Evolutionary conservation across 2,329 filamentous ascomycete genomes (phyloP).

Genomic region (Didymella keratinophila): DNA sequence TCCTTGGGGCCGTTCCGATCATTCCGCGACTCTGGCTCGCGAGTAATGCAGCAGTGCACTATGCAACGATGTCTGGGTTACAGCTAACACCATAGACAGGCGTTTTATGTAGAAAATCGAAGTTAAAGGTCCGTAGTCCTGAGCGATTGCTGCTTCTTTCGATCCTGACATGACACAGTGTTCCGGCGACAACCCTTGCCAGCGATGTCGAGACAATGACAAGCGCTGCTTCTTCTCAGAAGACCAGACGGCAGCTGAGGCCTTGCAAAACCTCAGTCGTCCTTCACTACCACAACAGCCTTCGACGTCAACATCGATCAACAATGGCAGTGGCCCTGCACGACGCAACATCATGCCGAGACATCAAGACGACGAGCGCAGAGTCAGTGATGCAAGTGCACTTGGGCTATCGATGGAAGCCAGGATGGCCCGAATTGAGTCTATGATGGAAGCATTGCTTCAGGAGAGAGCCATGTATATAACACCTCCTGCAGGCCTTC

Average conservation of each 20-base stretch:
- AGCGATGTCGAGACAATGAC: conserved; percentile 45
- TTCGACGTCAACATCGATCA: conserved; percentile 9
- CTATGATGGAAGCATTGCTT: conserved; percentile 47
- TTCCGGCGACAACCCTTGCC: conserved; percentile 47
- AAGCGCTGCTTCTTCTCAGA: conserved; percentile 50
- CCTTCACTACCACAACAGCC: conserved; percentile 34
- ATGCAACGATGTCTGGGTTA: not conserved
- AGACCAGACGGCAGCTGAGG: conserved; percentile 49
- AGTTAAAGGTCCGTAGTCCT: conserved; percentile 41
- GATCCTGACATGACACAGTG: conserved; percentile 32
- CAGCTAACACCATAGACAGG: conserved; percentile 34
- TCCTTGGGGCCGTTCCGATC: conserved; percentile 24
- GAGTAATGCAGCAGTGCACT: not conserved
- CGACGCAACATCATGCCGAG: conserved; percentile 34
- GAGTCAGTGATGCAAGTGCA: conserved; percentile 40
- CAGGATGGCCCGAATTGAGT: conserved; percentile 47
- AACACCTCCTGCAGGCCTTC: conserved; percentile 37
- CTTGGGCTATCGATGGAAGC: conserved; percentile 42
- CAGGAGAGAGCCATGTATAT: conserved; percentile 38
- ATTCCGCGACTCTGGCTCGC: conserved; percentile 29
- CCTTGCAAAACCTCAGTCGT: conserved; percentile 48
- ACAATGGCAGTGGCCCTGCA: conserved; percentile 27
- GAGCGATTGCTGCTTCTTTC: not conserved
- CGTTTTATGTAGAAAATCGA: conserved; percentile 46
- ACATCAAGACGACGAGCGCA: conserved; percentile 30